Evolutionary conservation across 192 early-diverging fungal species (phyloP), one percentile per base, ranked within the genome.

Genomic region (Coemansia pectinata): DNA sequence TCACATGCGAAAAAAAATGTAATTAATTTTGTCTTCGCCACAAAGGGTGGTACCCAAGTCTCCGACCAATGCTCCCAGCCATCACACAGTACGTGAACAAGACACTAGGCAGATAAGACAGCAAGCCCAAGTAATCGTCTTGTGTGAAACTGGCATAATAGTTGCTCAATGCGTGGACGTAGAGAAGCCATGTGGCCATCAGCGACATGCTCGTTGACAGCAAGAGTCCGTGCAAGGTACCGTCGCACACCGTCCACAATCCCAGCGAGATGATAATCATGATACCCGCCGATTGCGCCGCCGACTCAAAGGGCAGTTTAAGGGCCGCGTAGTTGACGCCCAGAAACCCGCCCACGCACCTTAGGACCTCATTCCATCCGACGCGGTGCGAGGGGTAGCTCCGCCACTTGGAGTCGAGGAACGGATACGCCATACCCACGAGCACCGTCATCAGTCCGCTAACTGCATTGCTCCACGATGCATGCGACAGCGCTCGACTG

Each of bases 271-370:
- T 83, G 48, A 83, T 83, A 10, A 74, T 70, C 80, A 78, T 74
- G 41, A 74, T 59, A 25, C 62, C 23, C 14, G 76, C 61, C 62
- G 80, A 77, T 69, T 83, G 80, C 39, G 50, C 48, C 9, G 72
- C 72, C 31, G 72, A 68, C 72, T 83, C 76, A 60, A 83, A 83
- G 42, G 80, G 80, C 58, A 83, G 72, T 21, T 83, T 83, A 25
- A 83, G 66, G 36, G 76, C 76, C 7, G 80, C 80, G n/a, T 78
- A 83, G 66, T 83, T 83, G 72, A 83, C 69, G 40, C 72, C 80
- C 41, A 83, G 71, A 27, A 83, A 83, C 1, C 80, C 80, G 45
- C 80, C 80, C 9, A 63, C 80, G 38, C 80, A 78, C 62, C 80
- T 61, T 19, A 83, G 58, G n/a, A 83, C 72, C 25, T 74, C 72